phyloP scores from a whole-genome alignment of 495 filamentous ascomycete species.

The Saxispiralis lemnorum region DNA sequence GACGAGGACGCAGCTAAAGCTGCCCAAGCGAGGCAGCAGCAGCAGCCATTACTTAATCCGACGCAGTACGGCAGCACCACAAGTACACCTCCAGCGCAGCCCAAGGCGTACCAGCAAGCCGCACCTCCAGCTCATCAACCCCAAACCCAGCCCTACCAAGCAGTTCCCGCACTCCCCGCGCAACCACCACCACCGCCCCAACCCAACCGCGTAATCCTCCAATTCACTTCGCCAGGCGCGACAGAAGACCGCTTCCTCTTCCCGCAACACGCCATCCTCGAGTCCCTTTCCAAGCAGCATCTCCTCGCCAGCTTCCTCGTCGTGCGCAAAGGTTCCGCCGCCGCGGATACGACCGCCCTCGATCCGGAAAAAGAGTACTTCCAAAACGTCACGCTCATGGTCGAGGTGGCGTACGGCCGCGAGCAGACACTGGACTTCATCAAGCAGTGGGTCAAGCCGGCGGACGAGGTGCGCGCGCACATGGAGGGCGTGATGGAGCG shows the following conservation, averaged over 20 bases:
- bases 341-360: constrained; percentile 4
- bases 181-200: constrained; percentile 31
- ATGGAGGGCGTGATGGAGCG: constrained; percentile 32
- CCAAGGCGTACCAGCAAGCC: constrained; percentile 6
- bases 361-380: constrained; percentile 55
- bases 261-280: constrained; percentile 70
- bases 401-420: constrained; percentile 48
- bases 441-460: constrained; percentile 57
- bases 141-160: constrained; percentile 2
- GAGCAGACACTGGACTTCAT: constrained; percentile 53
- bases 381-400: constrained; percentile 56
- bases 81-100: constrained; percentile 6
- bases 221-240: constrained; percentile 59
- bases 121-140: constrained; percentile 3
- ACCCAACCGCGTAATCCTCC: constrained; percentile 45
- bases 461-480: constrained; percentile 59
- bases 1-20: constrained; percentile 1
- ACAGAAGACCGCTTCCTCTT: constrained; percentile 78
- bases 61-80: constrained; percentile 8
- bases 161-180: constrained; percentile 27
- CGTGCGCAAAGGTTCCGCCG: constrained; percentile 24
- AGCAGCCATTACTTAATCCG: neutral
- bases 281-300: constrained; percentile 36
- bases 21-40: neutral
- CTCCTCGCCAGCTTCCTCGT: constrained; percentile 50